phyloP scores from a whole-genome alignment of 2,329 filamentous ascomycete genomes.

The Ploettnerulaceae sp. region DNA sequence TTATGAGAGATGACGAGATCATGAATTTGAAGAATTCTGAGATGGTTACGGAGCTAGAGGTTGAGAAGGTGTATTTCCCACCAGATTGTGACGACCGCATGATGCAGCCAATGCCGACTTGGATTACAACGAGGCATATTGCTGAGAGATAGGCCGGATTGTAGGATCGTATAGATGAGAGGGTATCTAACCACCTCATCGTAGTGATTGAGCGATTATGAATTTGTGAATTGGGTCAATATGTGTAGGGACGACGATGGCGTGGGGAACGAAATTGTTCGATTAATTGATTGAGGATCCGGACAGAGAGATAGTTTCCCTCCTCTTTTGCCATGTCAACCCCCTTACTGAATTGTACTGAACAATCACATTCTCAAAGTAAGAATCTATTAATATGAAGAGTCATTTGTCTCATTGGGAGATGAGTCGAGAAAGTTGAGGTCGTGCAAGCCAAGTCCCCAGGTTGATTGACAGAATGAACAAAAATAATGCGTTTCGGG shows the following conservation, averaged over 20 bases:
- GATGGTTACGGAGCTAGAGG: conserved; percentile 33
- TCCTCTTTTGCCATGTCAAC: background rate
- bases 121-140: conserved; percentile 34
- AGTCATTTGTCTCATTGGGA: conserved; percentile 1
- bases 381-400: background rate
- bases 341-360: background rate
- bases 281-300: background rate
- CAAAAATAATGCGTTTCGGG: no score
- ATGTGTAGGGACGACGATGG: background rate
- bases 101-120: conserved; percentile 36
- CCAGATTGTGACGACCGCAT: conserved; percentile 32
- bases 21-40: conserved; percentile 35
- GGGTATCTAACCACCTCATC: background rate
- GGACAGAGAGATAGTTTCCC: no score
- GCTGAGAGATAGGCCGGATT: conserved; percentile 28
- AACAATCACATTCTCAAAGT: background rate
- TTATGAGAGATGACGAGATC: conserved; percentile 31
- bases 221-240: background rate
- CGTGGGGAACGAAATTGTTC: background rate
- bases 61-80: conserved; percentile 26
- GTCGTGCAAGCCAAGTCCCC: no score
- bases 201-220: background rate
- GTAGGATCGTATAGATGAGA: background rate
- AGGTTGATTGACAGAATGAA: no score
- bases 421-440: no score